Percentiles rank a stretch among this genome's conserved stretches.
Evolutionary conservation across 345 rosid species (phyloP).

Genomic region (Syzygium aqueum): DNA sequence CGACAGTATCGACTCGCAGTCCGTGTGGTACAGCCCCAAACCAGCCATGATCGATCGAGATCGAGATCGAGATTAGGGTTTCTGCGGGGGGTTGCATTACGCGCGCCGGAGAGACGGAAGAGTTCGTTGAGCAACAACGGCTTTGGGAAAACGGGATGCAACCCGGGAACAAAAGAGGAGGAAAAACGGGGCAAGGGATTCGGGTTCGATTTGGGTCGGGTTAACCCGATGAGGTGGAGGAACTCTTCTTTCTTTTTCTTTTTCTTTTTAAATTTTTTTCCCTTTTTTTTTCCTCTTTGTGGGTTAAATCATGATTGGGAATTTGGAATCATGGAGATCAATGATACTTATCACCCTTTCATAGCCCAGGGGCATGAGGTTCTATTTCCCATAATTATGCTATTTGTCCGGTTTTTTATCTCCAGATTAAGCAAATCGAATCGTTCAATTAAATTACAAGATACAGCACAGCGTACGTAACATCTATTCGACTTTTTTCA

Average conservation of each 20-base stretch:
- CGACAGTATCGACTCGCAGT: conserved; percentile 27
- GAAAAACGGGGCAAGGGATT: not conserved
- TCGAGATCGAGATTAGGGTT: not conserved
- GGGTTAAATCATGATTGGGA: not conserved
- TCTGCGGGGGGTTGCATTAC: not conserved
- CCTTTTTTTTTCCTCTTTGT: not conserved
- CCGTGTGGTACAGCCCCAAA: conserved; percentile 9
- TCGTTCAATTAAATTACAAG: fast-evolving
- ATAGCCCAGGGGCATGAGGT: not conserved
- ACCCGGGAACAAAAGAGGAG: not conserved
- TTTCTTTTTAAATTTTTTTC: not conserved
- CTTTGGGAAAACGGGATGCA: not conserved
- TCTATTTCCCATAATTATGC: not conserved
- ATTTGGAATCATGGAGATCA: not conserved
- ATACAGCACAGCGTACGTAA: no score
- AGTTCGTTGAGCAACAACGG: not conserved
- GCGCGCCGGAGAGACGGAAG: not conserved
- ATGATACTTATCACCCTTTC: not conserved
- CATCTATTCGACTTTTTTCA: no score
- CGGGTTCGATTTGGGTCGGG: not conserved
- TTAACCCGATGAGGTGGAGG: not conserved
- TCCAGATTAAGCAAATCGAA: not conserved
- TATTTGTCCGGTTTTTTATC: no score
- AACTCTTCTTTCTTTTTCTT: not conserved
- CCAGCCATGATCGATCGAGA: not conserved